These are phyloP conservation scores for Ceratonia siliqua DNA, from an alignment of 306 rosid genomes.

Conservation along the genomic window DNA sequence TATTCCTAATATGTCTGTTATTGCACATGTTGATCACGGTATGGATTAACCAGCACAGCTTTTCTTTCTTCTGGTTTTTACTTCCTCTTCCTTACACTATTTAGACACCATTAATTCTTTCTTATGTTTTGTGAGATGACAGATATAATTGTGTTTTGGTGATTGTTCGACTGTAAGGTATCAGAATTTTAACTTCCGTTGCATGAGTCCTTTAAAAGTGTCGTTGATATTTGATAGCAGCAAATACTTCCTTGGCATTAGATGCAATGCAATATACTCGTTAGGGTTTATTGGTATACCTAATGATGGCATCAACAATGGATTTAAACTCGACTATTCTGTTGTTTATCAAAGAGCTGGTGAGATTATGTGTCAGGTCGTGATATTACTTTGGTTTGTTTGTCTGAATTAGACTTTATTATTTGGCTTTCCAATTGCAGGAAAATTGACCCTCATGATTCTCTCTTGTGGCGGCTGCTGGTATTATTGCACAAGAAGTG, in stretches of 20 bases:
- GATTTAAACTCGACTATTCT: neutral
- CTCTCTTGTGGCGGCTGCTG: constrained; percentile 95
- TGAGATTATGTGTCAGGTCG: neutral
- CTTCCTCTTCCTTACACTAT: no score
- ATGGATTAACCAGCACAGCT: neutral
- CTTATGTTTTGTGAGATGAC: neutral
- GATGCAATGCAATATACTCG: neutral
- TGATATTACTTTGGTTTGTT: neutral
- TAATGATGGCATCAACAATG: neutral
- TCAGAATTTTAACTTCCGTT: neutral
- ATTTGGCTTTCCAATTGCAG: constrained; percentile 32
- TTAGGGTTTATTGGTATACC: neutral
- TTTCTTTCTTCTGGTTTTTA: neutral
- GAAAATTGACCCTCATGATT: constrained; percentile 83
- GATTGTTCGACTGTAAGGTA: neutral
- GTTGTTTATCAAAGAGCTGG: no score
- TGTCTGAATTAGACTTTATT: neutral
- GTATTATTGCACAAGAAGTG: constrained; percentile 89
- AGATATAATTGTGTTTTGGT: neutral
- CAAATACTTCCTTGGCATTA: no score
- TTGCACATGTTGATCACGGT: constrained; percentile 95
- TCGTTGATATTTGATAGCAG: neutral
- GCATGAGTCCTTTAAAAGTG: neutral
- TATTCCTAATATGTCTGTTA: constrained; percentile 94
- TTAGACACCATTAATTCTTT: no score